phyloP scores from a whole-genome alignment of 2,329 filamentous ascomycete genomes.

The Fusarium azukiicola region DNA sequence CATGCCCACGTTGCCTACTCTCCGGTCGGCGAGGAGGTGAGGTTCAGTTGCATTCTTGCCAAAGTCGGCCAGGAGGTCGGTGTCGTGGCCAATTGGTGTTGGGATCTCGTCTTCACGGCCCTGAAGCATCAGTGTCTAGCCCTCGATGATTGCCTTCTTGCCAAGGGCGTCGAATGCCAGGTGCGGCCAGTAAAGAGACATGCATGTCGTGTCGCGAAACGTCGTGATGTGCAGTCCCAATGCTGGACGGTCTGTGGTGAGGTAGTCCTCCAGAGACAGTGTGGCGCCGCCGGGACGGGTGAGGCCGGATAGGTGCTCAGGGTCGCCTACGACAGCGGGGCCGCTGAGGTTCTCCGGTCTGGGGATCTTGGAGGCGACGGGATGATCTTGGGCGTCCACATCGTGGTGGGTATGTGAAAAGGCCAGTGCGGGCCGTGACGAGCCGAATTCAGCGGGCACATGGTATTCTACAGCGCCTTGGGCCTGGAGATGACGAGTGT shows the following conservation, averaged over 20 bases:
- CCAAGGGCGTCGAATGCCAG: conserved; percentile 66
- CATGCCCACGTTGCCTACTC: neutral
- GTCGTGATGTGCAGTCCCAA: conserved; percentile 66
- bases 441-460: conserved; percentile 6
- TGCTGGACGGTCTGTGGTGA: conserved; percentile 63
- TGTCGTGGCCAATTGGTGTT: conserved; percentile 8
- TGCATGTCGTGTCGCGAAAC: conserved; percentile 66
- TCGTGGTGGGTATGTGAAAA: conserved; percentile 14
- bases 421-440: conserved; percentile 3
- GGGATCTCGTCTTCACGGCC: conserved; percentile 23
- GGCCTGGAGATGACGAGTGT: neutral
- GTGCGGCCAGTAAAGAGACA: conserved; percentile 66
- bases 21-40: neutral
- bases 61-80: conserved; percentile 21
- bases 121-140: conserved; percentile 57
- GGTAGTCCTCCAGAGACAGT: conserved; percentile 55
- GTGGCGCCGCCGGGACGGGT: neutral
- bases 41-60: conserved; percentile 26
- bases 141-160: conserved; percentile 59
- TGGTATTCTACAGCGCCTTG: conserved; percentile 6
- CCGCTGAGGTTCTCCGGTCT: neutral
- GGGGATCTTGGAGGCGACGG: conserved; percentile 19
- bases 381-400: conserved; percentile 1
- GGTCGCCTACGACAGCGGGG: conserved; percentile 27
- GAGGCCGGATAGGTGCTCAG: conserved; percentile 19